Evolutionary conservation across 441 rosid genomes (phyloP), one percentile per base, ranked within the genome.

Genomic region (Adansonia madagascariensis): DNA sequence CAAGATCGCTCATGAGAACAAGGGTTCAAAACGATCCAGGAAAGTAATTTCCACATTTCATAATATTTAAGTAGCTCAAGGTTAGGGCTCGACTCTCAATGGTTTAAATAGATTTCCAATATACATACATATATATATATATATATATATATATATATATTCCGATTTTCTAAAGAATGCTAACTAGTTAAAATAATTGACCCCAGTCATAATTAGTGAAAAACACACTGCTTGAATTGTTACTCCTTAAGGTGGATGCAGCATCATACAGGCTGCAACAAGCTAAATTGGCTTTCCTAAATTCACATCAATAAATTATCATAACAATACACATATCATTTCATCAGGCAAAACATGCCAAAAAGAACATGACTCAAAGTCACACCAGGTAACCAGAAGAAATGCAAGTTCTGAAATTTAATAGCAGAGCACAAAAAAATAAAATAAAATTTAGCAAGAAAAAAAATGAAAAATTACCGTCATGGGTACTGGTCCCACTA

Each of bases 401-500:
- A 35, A 3, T 27, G 5, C 60, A 39, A 72, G 18, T 39, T 55
- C 18, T 18, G 11, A 18, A 72, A 72, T 20, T 57, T 18, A 72
- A 43, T 7, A 41, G 52, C 53, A 72, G 24, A 71, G 49, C 31
- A 56, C 22, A 55, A 56, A 17, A 66, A 24, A 65, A 27, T 20
- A 41, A 53, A 68, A 15, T 12, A 57, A 80, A 53, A 52, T 43
- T 12, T 39, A 71, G 3, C 18, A 77, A 27, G 60, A 63, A 27
- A 27, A 60, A 71, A 73, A 44, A 18, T 31, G 8, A 60, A 57
- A 57, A 66, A 31, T 87, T 91, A 95, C 99, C 97, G 75, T 67
- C 89, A 81, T 81, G 88, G 15, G 92, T 79, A 77, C 86, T 87
- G 73, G 91, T 85, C 80, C 89, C 90, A 79, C 92, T 87, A 72